Base-by-base conservation (phyloP, 108 stramenopile genomes). In the Fragilariopsis cylindrus region DNA sequence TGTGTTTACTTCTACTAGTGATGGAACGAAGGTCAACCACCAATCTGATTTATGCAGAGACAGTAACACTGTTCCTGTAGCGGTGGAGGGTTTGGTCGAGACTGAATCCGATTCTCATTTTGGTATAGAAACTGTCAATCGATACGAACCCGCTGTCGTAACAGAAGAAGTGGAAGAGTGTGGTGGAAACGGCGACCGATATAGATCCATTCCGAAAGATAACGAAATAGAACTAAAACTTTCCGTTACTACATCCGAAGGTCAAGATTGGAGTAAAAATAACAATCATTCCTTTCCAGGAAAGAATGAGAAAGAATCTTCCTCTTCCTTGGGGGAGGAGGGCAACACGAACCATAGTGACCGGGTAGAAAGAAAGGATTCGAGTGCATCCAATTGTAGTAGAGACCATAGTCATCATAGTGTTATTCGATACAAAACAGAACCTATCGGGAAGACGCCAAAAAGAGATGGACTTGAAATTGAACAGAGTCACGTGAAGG, bases 381-480 rank as follows among this genome's bases (percentile, higher is more conserved):
- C 21, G 21, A 30, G 21, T 30, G 21, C 21, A 30, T 30, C 21
- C 21, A 30, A 30, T 30, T 30, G 21, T 30, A 30, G 0, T 30
- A 30, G 21, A 30, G 21, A 30, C 21, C 21, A 30, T 30, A 30
- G 21, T 30, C 21, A 30, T 30, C 21, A 30, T 30, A 30, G 21
- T 30, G 21, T 30, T 30, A 12, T 45, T n/a, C 62, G 62, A 13
- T 63, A 63, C 39, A 42, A 63, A 63, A 63, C 62, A 19, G 66
- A 68, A 50, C 66, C 66, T 39, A 40, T 68, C 9, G 66, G 66
- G 50, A 68, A 49, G 66, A 68, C 66, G 8, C 66, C 66, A 4
- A 19, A 18, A 39, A 48, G 66, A 49, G 49, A 16, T 52, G 49
- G 66, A 5, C 49, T 52, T 7, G 66, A 68, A 52, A n/a, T 68